These are phyloP conservation scores for Mycena polygramma DNA, from an alignment of 768 basidiomycete species.

Conservation along the genomic window DNA sequence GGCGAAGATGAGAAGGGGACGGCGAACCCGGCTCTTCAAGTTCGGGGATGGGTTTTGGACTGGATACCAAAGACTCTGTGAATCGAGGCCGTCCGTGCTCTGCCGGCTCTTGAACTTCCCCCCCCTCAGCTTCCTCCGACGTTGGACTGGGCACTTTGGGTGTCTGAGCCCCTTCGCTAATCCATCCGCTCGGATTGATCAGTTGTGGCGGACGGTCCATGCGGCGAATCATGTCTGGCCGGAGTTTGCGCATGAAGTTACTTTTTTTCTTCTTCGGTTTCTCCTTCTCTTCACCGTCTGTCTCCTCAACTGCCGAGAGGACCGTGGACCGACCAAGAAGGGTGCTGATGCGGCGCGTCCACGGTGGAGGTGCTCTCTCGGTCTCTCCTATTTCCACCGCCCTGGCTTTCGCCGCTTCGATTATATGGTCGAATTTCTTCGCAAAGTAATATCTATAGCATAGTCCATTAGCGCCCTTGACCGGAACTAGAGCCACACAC, in stretches of 20 bases:
- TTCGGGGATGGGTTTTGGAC: slow-evolving; percentile 24
- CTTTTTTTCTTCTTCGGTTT: slow-evolving; percentile 38
- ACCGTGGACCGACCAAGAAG: slow-evolving; percentile 48
- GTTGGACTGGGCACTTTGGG: slow-evolving; percentile 27
- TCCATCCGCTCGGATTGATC: slow-evolving; percentile 81
- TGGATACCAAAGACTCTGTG: slow-evolving; percentile 34
- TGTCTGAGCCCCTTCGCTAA: slow-evolving; percentile 61
- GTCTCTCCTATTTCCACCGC: slow-evolving; percentile 39
- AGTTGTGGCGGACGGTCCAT: slow-evolving; percentile 77
- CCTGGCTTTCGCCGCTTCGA: slow-evolving; percentile 58
- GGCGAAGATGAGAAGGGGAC: slow-evolving; percentile 25
- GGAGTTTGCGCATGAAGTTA: slow-evolving; percentile 54
- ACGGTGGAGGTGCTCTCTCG: slow-evolving; percentile 40
- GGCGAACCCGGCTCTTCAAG: slow-evolving; percentile 22
- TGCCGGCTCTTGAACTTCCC: background rate
- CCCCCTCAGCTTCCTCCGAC: background rate
- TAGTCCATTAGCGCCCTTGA: background rate
- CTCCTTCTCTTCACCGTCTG: slow-evolving; percentile 31
- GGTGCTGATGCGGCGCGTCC: slow-evolving; percentile 47
- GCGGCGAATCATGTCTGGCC: slow-evolving; percentile 83
- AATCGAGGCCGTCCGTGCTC: slow-evolving; percentile 35
- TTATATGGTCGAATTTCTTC: slow-evolving; percentile 71
- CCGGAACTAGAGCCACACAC: slow-evolving; percentile 32
- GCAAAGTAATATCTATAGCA: slow-evolving; percentile 77
- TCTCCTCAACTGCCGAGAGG: slow-evolving; percentile 45